These are phyloP conservation scores for Hevea brasiliensis DNA, from an alignment of 345 rosid genomes.

Conservation along the genomic window DNA sequence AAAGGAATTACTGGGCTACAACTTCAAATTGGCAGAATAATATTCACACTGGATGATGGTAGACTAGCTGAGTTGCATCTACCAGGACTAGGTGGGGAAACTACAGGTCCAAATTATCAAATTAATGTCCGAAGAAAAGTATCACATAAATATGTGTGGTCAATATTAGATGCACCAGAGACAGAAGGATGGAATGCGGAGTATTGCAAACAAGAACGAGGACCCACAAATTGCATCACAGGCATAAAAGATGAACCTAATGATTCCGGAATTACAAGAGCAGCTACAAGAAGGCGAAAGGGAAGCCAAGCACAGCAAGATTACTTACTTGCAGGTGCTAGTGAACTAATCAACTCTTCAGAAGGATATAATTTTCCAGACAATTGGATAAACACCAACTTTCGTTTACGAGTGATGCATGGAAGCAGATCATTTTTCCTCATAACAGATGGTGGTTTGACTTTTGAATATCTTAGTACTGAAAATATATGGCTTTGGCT, in stretches of 20 bases:
- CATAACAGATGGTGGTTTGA: slow-evolving; percentile 50
- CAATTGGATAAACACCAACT: slow-evolving; percentile 45
- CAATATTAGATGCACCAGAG: slow-evolving; percentile 59
- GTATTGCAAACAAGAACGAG: slow-evolving; percentile 70
- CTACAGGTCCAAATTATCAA: slow-evolving; percentile 46
- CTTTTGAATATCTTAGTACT: slow-evolving; percentile 56
- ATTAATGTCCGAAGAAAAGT: slow-evolving; percentile 42
- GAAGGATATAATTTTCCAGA: slow-evolving; percentile 37
- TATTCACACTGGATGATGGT: slow-evolving; percentile 67
- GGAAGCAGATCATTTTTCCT: slow-evolving; percentile 58
- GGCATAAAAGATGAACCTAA: slow-evolving; percentile 56
- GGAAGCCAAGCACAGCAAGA: slow-evolving; percentile 41
- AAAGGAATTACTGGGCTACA: slow-evolving; percentile 53
- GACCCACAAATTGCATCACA: slow-evolving; percentile 52
- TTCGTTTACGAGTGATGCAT: slow-evolving; percentile 55
- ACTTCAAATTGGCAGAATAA: slow-evolving; percentile 50
- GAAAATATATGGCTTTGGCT: slow-evolving; percentile 68
- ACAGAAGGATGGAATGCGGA: slow-evolving; percentile 78
- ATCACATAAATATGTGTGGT: slow-evolving; percentile 46
- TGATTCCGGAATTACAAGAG: slow-evolving; percentile 41
- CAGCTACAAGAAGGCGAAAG: slow-evolving; percentile 49
- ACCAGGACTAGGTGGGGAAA: slow-evolving; percentile 61
- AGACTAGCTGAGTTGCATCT: slow-evolving; percentile 64
- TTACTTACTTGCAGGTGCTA: slow-evolving; percentile 37
- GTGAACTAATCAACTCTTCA: slow-evolving; percentile 6